Conservation (phyloP, 1,284 basidiomycete species). For the Rhodotorula sp. region DNA sequence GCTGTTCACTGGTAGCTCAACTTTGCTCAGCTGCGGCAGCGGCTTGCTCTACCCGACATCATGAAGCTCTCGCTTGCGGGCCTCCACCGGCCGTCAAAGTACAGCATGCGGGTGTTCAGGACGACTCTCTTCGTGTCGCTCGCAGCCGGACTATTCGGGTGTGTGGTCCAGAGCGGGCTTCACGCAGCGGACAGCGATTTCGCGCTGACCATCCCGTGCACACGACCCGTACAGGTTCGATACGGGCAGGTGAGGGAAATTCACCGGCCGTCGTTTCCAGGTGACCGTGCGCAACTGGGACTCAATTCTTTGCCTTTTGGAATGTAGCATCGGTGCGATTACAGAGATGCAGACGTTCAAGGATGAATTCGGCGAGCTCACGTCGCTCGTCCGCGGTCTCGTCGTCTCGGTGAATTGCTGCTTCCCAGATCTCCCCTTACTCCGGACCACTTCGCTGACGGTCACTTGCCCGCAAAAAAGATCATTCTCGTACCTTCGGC, state of each 20-base stretch:
- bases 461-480: not conserved
- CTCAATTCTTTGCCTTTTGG: not conserved
- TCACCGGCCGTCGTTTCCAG: no score
- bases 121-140: slow-evolving; percentile 1
- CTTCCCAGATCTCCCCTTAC: not conserved
- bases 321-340: slow-evolving; percentile 51
- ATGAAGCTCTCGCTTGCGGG: not conserved
- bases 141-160: slow-evolving; percentile 6
- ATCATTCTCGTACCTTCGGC: slow-evolving; percentile 56
- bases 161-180: not conserved
- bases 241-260: slow-evolving; percentile 47
- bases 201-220: not conserved
- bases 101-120: not conserved
- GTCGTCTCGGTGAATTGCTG: slow-evolving; percentile 42
- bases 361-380: slow-evolving; percentile 48
- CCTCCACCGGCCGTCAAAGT: not conserved
- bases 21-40: no score
- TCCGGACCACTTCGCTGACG: not conserved
- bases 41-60: not conserved
- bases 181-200: no score
- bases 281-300: no score
- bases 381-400: slow-evolving; percentile 50
- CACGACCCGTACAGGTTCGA: not conserved
- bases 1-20: no score
- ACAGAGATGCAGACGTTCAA: slow-evolving; percentile 56